Conservation (phyloP, 805 yeast species). For the Ogataea sp. region DNA sequence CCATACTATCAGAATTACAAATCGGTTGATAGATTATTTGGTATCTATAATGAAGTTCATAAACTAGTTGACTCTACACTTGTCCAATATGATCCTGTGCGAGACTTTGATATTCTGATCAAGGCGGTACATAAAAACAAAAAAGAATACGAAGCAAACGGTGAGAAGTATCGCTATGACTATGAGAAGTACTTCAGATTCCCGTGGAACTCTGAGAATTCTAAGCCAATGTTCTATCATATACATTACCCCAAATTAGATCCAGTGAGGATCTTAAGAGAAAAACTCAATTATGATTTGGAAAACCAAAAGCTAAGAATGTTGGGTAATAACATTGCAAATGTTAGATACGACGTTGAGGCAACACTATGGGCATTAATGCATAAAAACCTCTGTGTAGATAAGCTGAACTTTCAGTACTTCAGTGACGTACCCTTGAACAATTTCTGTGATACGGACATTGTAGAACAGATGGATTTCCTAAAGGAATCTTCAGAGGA, state of each 20-base stretch:
- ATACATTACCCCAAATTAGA: constrained; percentile 42
- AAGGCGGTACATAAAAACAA: constrained; percentile 2
- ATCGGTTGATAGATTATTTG: constrained; percentile 15
- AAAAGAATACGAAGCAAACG: constrained; percentile 1
- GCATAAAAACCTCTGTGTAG: constrained; percentile 14
- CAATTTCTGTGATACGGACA: constrained; percentile 12
- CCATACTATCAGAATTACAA: constrained; percentile 42
- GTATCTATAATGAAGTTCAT: constrained; percentile 10
- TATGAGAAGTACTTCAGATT: constrained; percentile 8
- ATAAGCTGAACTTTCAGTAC: constrained; percentile 8
- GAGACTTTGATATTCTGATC: constrained; percentile 17
- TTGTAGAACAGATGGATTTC: constrained; percentile 18
- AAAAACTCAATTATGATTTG: constrained; percentile 8
- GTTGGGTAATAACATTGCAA: constrained; percentile 13
- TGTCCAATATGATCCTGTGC: constrained; percentile 22
- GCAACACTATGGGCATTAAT: constrained; percentile 14
- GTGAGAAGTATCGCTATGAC: constrained; percentile 3
- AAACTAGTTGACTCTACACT: constrained; percentile 21
- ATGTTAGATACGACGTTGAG: constrained; percentile 14
- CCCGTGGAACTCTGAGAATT: constrained; percentile 11
- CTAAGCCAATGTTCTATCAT: constrained; percentile 26
- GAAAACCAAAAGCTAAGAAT: constrained; percentile 6
- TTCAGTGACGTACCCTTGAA: constrained; percentile 13
- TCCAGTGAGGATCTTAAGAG: constrained; percentile 27
- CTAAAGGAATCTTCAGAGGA: constrained; percentile 8